phyloP scores from a whole-genome alignment of 495 filamentous ascomycete genomes.

The Penicillium lagena region DNA sequence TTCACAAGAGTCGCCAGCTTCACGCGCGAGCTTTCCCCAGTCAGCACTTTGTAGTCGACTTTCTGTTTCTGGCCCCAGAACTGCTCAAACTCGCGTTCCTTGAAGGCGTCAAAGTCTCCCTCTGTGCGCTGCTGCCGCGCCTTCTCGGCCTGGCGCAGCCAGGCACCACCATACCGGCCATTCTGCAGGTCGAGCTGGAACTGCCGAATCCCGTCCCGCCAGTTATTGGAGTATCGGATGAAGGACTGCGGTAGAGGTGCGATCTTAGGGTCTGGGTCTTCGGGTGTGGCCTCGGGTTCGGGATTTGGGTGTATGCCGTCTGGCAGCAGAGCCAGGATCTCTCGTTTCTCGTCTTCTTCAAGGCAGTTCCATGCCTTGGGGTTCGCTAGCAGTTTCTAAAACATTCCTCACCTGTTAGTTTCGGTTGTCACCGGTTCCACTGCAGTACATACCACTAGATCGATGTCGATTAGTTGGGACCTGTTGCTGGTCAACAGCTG shows the following conservation, averaged over 20 bases:
- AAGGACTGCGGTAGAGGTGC: slow-evolving; percentile 37
- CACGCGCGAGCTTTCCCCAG: slow-evolving; percentile 44
- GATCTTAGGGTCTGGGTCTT: slow-evolving; percentile 27
- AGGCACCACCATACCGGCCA: slow-evolving; percentile 59
- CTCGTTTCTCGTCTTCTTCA: slow-evolving; percentile 46
- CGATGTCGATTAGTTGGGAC: slow-evolving; percentile 45
- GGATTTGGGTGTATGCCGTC: slow-evolving; percentile 34
- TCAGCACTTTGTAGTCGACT: slow-evolving; percentile 21
- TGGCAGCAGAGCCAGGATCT: slow-evolving; percentile 52
- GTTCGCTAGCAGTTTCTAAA: slow-evolving; percentile 49
- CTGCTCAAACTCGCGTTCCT: slow-evolving; percentile 57
- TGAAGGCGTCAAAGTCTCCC: slow-evolving; percentile 66
- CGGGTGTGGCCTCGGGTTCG: slow-evolving; percentile 25
- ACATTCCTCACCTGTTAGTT: background rate
- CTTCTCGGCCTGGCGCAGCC: slow-evolving; percentile 56
- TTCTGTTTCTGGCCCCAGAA: slow-evolving; percentile 66
- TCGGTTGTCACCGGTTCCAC: background rate
- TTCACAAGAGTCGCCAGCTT: slow-evolving; percentile 41
- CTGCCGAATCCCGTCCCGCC: slow-evolving; percentile 42
- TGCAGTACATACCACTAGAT: slow-evolving; percentile 47
- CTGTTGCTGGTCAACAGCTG: slow-evolving; percentile 48
- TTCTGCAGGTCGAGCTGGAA: slow-evolving; percentile 54
- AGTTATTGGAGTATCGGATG: slow-evolving; percentile 44
- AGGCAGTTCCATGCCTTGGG: slow-evolving; percentile 54
- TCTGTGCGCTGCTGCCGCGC: slow-evolving; percentile 55